A percentile compares a stretch with the other conserved stretches of the same genome.
Conservation (phyloP, 2,329 filamentous ascomycete species). For the Magnaporthales sp. region DNA sequence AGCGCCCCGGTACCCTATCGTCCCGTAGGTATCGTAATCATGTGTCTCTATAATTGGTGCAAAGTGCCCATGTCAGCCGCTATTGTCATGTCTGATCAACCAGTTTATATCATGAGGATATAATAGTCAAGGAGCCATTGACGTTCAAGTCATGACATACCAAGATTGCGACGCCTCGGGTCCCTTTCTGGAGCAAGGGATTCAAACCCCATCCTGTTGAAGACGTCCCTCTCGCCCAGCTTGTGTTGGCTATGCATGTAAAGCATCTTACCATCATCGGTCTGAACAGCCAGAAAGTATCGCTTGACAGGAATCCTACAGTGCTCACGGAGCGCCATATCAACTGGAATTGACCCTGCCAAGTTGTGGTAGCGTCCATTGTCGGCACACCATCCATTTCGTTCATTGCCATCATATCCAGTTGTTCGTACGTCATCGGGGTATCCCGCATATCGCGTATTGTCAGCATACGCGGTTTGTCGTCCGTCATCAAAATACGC, state of each 20-base stretch:
- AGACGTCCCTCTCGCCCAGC: constrained; percentile 7
- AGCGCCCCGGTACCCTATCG: neutral
- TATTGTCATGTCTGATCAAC: neutral
- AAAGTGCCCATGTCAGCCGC: neutral
- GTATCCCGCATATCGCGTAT: neutral
- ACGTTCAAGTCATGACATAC: neutral
- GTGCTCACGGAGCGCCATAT: constrained; percentile 39
- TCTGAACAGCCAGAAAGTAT: constrained; percentile 44
- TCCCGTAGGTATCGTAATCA: neutral
- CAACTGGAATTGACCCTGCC: constrained; percentile 25
- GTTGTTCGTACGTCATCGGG: neutral
- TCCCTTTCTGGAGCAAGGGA: neutral
- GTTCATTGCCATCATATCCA: neutral
- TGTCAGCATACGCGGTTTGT: neutral
- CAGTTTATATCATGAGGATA: neutral
- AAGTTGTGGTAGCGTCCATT: constrained; percentile 19
- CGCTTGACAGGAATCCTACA: constrained; percentile 41
- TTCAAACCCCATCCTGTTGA: neutral
- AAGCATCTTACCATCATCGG: constrained; percentile 35
- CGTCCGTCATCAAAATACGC: neutral
- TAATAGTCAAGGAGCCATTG: neutral
- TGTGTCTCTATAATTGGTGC: neutral
- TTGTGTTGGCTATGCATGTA: constrained; percentile 36
- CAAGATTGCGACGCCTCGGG: neutral
- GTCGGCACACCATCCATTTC: neutral